Evolutionary conservation across 176 grass and related monocot genomes (phyloP).

Genomic region (Panicum miliaceum): DNA sequence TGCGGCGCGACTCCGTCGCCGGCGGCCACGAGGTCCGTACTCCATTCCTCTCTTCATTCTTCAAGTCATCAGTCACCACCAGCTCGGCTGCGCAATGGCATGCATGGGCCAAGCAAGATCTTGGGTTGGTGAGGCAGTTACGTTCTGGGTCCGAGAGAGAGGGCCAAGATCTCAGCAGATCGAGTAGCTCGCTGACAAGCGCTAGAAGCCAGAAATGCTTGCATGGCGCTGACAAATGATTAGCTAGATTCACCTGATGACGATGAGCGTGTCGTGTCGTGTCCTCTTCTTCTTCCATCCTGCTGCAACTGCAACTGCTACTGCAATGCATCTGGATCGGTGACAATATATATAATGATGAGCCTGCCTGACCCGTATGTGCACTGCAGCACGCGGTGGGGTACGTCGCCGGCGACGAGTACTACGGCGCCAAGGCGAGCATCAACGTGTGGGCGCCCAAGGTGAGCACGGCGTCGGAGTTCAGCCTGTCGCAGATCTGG

Average conservation of each 20-base stretch:
- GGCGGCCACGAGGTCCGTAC: conserved; percentile 80
- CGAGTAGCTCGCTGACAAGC: conserved; percentile 6
- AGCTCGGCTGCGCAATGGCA: background rate
- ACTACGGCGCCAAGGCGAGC: conserved; percentile 92
- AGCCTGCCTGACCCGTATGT: background rate
- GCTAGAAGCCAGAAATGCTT: background rate
- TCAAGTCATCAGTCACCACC: background rate
- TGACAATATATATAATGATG: background rate
- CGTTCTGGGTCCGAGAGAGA: background rate
- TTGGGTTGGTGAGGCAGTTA: conserved; percentile 13
- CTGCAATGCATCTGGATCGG: too few species aligned
- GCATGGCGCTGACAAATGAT: background rate
- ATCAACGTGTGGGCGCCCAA: conserved; percentile 90
- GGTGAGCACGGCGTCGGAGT: conserved; percentile 72
- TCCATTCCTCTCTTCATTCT: background rate
- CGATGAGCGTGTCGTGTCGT: too few species aligned
- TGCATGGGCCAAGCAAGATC: background rate
- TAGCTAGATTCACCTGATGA: too few species aligned
- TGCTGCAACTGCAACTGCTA: too few species aligned
- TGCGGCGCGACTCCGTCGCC: conserved; percentile 74
- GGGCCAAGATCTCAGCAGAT: background rate
- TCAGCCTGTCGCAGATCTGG: conserved; percentile 98
- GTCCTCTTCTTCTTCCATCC: too few species aligned
- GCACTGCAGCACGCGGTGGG: conserved; percentile 96
- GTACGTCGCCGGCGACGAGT: conserved; percentile 81